Percentiles rank a stretch among this genome's conserved stretches.
These are phyloP conservation scores for Corynascus novoguineensis DNA, from an alignment of 495 filamentous ascomycete species.

Conservation along the genomic window DNA sequence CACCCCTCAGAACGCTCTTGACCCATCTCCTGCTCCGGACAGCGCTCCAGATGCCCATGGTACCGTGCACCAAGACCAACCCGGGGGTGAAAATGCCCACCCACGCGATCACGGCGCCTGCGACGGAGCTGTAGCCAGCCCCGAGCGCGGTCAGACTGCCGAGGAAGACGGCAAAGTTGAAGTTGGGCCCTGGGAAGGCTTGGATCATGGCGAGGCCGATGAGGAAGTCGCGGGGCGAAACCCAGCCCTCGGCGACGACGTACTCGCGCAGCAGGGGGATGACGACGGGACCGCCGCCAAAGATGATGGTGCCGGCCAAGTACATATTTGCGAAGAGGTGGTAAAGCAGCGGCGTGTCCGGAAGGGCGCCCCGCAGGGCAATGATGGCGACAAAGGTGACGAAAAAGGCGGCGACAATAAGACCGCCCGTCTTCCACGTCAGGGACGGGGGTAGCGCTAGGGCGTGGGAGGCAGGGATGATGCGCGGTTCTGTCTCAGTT, in stretches of 20 bases:
- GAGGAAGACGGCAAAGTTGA: conserved; percentile 81
- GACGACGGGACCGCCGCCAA: conserved; percentile 81
- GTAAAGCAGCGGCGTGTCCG: conserved; percentile 42
- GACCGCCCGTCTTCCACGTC: conserved; percentile 44
- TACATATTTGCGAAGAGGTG: conserved; percentile 75
- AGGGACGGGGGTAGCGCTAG: conserved; percentile 38
- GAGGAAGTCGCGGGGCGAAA: conserved; percentile 71
- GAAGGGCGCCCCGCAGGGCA: conserved; percentile 48
- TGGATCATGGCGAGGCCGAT: conserved; percentile 80
- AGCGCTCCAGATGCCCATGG: conserved; percentile 65
- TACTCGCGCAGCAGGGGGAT: conserved; percentile 75
- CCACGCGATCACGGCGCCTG: conserved; percentile 55
- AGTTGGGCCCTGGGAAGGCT: conserved; percentile 79
- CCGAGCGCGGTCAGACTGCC: conserved; percentile 54
- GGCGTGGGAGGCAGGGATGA: conserved; percentile 37
- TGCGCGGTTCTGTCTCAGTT: conserved; percentile 31
- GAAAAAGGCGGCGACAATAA: conserved; percentile 51
- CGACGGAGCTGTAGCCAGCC: conserved; percentile 26
- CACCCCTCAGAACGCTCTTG: conserved; percentile 54
- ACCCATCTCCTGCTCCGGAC: conserved; percentile 52
- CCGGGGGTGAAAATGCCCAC: conserved; percentile 72
- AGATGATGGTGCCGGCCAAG: conserved; percentile 83
- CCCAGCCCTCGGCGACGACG: conserved; percentile 76
- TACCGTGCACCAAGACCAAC: conserved; percentile 57
- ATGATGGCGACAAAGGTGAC: conserved; percentile 58